Percentiles rank a stretch among this genome's conserved stretches.
Conservation (phyloP, 805 yeast genomes). For the Kluyveromyces nonfermentans region DNA sequence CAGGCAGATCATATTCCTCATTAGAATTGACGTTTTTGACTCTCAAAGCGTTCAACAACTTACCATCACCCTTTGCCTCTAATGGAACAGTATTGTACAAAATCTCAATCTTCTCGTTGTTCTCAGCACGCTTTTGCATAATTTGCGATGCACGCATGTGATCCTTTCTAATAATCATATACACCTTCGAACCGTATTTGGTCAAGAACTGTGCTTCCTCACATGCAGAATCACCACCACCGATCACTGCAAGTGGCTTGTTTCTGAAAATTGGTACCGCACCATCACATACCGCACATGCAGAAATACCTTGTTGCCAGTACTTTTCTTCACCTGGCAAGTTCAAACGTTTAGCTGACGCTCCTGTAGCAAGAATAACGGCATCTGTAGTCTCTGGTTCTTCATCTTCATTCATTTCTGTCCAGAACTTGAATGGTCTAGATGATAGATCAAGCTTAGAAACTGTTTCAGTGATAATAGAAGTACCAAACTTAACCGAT, state of each 20-base stretch:
- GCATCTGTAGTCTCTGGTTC: slow-evolving; percentile 92
- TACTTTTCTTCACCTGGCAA: slow-evolving; percentile 95
- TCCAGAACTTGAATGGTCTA: slow-evolving; percentile 94
- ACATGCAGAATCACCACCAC: slow-evolving; percentile 99
- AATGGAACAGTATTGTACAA: slow-evolving; percentile 75
- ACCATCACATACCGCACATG: slow-evolving; percentile 99
- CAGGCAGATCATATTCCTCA: slow-evolving; percentile 58
- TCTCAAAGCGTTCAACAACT: slow-evolving; percentile 54
- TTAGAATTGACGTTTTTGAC: slow-evolving; percentile 67
- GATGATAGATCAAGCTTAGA: slow-evolving; percentile 81
- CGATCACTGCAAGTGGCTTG: slow-evolving; percentile 94
- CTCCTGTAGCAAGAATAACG: slow-evolving; percentile 92
- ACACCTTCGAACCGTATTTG: slow-evolving; percentile 95
- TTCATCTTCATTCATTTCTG: slow-evolving; percentile 87
- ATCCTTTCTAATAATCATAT: slow-evolving; percentile 88
- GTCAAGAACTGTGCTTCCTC: slow-evolving; percentile 97
- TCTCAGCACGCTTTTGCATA: slow-evolving; percentile 88
- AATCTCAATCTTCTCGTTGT: slow-evolving; percentile 83
- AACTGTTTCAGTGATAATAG: slow-evolving; percentile 89
- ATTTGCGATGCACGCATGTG: slow-evolving; percentile 88
- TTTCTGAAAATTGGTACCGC: slow-evolving; percentile 98
- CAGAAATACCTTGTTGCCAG: slow-evolving; percentile 99
- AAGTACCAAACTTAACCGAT: slow-evolving; percentile 81
- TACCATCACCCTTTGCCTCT: slow-evolving; percentile 93
- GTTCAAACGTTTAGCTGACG: slow-evolving; percentile 89